These are phyloP conservation scores for Termitomyces sp. DNA, from an alignment of 768 basidiomycete species.

Conservation along the genomic window DNA sequence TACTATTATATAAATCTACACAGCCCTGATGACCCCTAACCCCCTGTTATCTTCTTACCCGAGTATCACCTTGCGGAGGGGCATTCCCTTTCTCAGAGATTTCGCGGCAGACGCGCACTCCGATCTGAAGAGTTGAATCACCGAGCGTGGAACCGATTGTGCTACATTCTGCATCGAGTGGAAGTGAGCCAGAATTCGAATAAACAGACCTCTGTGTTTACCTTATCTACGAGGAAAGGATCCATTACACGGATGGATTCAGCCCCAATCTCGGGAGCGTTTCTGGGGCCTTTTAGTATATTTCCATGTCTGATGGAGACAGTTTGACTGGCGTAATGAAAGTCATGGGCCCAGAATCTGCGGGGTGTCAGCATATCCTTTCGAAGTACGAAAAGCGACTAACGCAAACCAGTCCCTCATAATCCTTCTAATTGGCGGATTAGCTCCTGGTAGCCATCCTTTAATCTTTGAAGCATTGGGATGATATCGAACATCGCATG, in stretches of 20 bases:
- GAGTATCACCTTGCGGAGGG: not conserved
- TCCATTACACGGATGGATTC: not conserved
- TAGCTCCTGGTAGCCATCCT: constrained; percentile 9
- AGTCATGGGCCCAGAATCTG: constrained; percentile 42
- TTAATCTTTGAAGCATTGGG: constrained; percentile 1
- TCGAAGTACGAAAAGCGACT: constrained; percentile 6
- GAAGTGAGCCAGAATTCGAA: not conserved
- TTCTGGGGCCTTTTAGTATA: not conserved
- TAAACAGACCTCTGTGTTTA: not conserved
- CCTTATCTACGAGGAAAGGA: constrained; percentile 9
- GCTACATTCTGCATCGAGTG: constrained; percentile 4
- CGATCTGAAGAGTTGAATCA: not conserved
- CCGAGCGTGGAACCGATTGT: not conserved
- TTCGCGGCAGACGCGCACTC: not conserved
- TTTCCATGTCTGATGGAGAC: constrained; percentile 8
- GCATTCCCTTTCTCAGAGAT: not conserved
- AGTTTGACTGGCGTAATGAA: constrained; percentile 20
- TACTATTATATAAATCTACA: not conserved
- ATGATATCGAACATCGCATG: constrained; percentile 26
- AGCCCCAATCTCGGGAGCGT: not conserved
- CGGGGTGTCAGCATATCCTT: not conserved
- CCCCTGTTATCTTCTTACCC: not conserved
- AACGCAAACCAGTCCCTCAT: constrained; percentile 39
- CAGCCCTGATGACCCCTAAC: no score
- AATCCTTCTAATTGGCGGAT: constrained; percentile 13